Percentiles rank a stretch among this genome's conserved stretches.
Conservation (phyloP, 805 yeast genomes). For the Lachancea cidri region DNA sequence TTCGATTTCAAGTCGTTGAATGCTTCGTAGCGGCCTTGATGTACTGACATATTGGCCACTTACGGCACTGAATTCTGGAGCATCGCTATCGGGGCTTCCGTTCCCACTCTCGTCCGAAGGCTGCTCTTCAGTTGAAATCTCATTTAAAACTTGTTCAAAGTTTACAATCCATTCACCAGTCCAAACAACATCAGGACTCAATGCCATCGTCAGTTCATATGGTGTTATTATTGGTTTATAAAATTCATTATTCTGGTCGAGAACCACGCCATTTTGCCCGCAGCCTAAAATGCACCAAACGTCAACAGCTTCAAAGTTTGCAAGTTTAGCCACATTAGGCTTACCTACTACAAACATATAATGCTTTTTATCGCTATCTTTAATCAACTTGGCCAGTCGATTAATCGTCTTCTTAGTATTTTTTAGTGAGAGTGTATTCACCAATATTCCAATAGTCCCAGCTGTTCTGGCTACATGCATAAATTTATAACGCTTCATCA, state of each 20-base stretch:
- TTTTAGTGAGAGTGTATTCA: slow-evolving; percentile 79
- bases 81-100: slow-evolving; percentile 40
- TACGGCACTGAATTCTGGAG: slow-evolving; percentile 84
- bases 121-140: slow-evolving; percentile 32
- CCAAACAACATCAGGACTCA: slow-evolving; percentile 76
- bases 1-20: slow-evolving; percentile 60
- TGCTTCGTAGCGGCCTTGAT: slow-evolving; percentile 69
- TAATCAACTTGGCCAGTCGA: slow-evolving; percentile 54
- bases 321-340: slow-evolving; percentile 94
- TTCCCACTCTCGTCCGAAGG: slow-evolving; percentile 16
- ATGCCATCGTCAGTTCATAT: slow-evolving; percentile 78
- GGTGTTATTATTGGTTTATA: slow-evolving; percentile 93
- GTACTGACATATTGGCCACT: slow-evolving; percentile 69
- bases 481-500: slow-evolving; percentile 76
- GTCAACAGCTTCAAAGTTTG: slow-evolving; percentile 91
- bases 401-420: slow-evolving; percentile 68
- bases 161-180: slow-evolving; percentile 91
- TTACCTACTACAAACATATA: slow-evolving; percentile 95
- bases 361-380: slow-evolving; percentile 79
- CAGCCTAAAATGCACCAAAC: slow-evolving; percentile 95
- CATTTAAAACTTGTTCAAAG: slow-evolving; percentile 50
- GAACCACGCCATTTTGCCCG: slow-evolving; percentile 84
- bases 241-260: slow-evolving; percentile 74
- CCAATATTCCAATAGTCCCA: slow-evolving; percentile 84
- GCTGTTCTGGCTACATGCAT: slow-evolving; percentile 90